phyloP scores from a whole-genome alignment of 2,329 filamentous ascomycete genomes.

The Pseudogymnoascus sp. region DNA sequence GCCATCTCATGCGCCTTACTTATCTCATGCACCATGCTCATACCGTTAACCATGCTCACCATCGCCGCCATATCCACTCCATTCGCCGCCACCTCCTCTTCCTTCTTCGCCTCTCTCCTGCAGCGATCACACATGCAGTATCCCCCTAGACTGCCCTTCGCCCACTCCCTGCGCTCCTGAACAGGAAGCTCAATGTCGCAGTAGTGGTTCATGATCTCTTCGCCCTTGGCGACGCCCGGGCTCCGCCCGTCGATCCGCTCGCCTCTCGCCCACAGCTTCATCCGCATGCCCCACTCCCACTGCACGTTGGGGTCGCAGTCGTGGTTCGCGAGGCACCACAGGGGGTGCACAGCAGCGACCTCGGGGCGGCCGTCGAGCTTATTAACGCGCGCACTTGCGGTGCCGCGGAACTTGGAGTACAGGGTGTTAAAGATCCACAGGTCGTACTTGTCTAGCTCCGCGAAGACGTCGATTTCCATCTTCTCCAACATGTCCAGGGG shows the following conservation, averaged over 20 bases:
- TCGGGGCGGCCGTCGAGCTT: constrained; percentile 75
- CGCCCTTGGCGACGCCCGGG: constrained; percentile 64
- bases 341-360: constrained; percentile 84
- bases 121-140: constrained; percentile 83
- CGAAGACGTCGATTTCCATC: constrained; percentile 75
- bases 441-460: constrained; percentile 51
- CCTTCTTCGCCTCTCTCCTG: constrained; percentile 55
- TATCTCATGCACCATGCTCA: background rate
- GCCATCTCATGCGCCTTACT: background rate
- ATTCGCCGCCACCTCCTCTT: constrained; percentile 12
- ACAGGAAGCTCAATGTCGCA: constrained; percentile 78
- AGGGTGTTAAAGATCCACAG: constrained; percentile 85
- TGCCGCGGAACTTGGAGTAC: constrained; percentile 87
- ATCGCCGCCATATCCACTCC: background rate
- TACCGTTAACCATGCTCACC: background rate
- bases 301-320: constrained; percentile 90
- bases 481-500: constrained; percentile 75
- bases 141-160: constrained; percentile 77
- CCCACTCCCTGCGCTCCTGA: constrained; percentile 79
- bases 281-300: constrained; percentile 85
- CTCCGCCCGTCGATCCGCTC: constrained; percentile 45
- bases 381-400: constrained; percentile 77
- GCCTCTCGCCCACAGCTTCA: constrained; percentile 60
- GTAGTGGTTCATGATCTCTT: constrained; percentile 91
- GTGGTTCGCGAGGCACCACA: constrained; percentile 96